phyloP scores from a whole-genome alignment of 2,329 filamentous ascomycete species.

The Trichophyton mentagrophytes region DNA sequence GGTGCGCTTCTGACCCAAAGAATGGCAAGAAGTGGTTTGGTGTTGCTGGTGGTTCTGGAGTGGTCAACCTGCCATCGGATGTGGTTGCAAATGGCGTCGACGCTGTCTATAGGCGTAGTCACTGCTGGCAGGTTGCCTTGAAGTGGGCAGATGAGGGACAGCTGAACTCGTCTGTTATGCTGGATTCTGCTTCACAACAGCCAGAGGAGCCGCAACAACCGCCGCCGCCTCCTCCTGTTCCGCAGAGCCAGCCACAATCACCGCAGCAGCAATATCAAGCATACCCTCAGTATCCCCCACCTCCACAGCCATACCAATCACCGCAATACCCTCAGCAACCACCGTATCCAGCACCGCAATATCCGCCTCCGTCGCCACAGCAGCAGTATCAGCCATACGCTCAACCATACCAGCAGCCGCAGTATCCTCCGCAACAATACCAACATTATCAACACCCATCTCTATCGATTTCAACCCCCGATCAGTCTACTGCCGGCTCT shows the following conservation, averaged over 20 bases:
- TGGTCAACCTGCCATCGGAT: constrained; percentile 51
- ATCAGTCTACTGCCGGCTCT: background rate
- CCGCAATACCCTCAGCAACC: background rate
- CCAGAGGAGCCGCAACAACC: background rate
- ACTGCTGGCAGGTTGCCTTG: constrained; percentile 55
- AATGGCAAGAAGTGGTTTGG: constrained; percentile 37
- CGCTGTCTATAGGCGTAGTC: constrained; percentile 53
- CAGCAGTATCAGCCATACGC: background rate
- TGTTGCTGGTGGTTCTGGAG: constrained; percentile 48
- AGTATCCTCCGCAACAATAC: constrained; percentile 6
- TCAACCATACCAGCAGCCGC: constrained; percentile 1
- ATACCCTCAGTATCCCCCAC: background rate
- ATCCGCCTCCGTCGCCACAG: background rate
- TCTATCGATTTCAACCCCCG: background rate
- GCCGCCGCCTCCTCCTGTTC: background rate
- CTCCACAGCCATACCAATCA: background rate
- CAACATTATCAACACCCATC: background rate
- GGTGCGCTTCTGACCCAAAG: constrained; percentile 36
- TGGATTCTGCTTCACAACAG: constrained; percentile 3
- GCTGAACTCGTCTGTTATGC: constrained; percentile 23
- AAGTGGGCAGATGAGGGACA: constrained; percentile 42
- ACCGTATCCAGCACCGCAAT: background rate
- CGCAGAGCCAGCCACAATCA: background rate
- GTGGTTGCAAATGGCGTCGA: constrained; percentile 55
- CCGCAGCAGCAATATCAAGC: background rate